phyloP scores from a whole-genome alignment of 2,329 filamentous ascomycete species.

The Trichoderma koningii region DNA sequence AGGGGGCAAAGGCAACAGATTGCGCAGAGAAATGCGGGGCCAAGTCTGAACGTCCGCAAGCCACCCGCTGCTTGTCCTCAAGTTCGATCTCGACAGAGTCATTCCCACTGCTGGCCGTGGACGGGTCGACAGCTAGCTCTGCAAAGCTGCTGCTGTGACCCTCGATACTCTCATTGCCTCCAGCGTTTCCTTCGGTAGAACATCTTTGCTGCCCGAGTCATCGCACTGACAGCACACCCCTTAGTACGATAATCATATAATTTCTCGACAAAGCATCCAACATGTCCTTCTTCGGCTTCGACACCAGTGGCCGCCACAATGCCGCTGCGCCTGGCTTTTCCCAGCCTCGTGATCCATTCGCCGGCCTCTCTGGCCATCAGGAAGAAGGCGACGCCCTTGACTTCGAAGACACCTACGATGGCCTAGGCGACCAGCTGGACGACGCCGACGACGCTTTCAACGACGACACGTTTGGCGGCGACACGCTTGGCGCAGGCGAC shows the following conservation, averaged over 20 bases:
- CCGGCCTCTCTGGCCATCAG: constrained; percentile 68
- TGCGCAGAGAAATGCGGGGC: constrained; percentile 2
- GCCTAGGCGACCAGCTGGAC: constrained; percentile 84
- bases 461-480: constrained; percentile 82
- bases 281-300: constrained; percentile 95
- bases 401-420: constrained; percentile 97
- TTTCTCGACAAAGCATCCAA: constrained; percentile 28
- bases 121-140: neutral
- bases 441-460: constrained; percentile 95
- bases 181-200: no score
- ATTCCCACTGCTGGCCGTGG: neutral
- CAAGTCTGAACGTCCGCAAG: neutral
- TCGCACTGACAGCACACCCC: constrained; percentile 30
- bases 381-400: constrained; percentile 66
- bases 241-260: constrained; percentile 33
- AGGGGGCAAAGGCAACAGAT: constrained; percentile 11
- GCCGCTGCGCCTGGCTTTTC: constrained; percentile 76
- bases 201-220: no score
- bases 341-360: constrained; percentile 82
- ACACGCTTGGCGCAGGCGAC: constrained; percentile 38
- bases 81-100: neutral
- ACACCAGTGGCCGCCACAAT: constrained; percentile 67
- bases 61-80: neutral
- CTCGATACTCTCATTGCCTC: neutral
- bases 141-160: neutral